Conservation (phyloP, 768 basidiomycete genomes). For the Agrocybe praecox region DNA sequence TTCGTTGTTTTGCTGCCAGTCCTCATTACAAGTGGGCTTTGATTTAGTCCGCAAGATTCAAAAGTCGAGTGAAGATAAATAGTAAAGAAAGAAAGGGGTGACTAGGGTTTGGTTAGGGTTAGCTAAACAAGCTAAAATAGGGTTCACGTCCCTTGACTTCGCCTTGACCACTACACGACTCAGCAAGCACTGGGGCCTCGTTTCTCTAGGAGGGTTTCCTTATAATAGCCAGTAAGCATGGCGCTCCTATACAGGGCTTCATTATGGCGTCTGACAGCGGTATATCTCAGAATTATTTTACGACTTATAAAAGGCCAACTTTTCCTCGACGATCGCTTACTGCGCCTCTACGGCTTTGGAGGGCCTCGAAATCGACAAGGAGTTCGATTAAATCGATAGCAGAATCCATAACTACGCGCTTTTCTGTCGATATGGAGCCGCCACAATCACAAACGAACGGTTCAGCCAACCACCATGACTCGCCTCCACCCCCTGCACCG, state of each 20-base stretch:
- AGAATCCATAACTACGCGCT: constrained; percentile 13
- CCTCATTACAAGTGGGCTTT: too few species aligned
- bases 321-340: constrained; percentile 21
- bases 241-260: neutral
- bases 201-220: constrained; percentile 1
- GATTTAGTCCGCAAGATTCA: too few species aligned
- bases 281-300: constrained; percentile 29
- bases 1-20: too few species aligned
- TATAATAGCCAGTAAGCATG: constrained; percentile 6
- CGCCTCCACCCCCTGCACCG: constrained; percentile 12
- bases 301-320: constrained; percentile 24
- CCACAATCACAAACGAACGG: constrained; percentile 23
- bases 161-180: constrained; percentile 13
- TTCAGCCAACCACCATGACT: constrained; percentile 19
- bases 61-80: neutral
- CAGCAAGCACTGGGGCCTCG: constrained; percentile 14
- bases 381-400: constrained; percentile 18
- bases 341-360: constrained; percentile 23
- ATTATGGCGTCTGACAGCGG: constrained; percentile 19
- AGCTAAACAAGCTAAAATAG: constrained; percentile 23
- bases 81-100: constrained; percentile 8
- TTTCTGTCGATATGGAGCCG: constrained; percentile 21
- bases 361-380: constrained; percentile 19
- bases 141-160: constrained; percentile 11
- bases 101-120: constrained; percentile 4